These are phyloP conservation scores for Flaveria linearis DNA, from an alignment of 129 eudicot species.

Conservation along the genomic window DNA sequence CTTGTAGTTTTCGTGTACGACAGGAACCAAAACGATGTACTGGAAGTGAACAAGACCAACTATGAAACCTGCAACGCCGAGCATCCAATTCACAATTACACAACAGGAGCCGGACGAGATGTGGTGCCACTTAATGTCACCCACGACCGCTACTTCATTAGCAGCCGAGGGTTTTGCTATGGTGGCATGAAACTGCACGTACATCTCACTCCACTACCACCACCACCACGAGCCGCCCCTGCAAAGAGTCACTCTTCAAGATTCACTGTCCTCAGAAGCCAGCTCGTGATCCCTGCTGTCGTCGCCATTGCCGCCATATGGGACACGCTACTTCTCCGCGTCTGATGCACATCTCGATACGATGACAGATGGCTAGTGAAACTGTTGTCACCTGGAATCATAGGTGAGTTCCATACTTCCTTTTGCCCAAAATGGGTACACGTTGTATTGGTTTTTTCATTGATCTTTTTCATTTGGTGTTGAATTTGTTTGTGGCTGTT, in stretches of 20 bases:
- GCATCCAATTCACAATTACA: slow-evolving; percentile 73
- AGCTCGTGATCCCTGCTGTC: slow-evolving; percentile 57
- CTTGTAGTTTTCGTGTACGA: slow-evolving; percentile 78
- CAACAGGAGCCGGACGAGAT: slow-evolving; percentile 89
- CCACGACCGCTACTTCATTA: slow-evolving; percentile 66
- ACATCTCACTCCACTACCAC: slow-evolving; percentile 54
- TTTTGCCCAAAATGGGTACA: slow-evolving; percentile 36
- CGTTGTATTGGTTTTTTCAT: slow-evolving; percentile 18
- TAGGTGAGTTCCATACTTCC: too few species aligned
- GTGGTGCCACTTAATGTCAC: slow-evolving; percentile 75
- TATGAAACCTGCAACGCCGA: slow-evolving; percentile 76
- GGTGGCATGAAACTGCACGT: slow-evolving; percentile 81
- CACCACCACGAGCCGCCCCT: slow-evolving; percentile 66
- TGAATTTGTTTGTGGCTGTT: slow-evolving; percentile 29
- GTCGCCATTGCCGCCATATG: slow-evolving; percentile 67
- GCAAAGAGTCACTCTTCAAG: slow-evolving; percentile 42
- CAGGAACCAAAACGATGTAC: slow-evolving; percentile 68
- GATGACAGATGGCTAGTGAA: neutral
- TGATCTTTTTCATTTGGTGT: slow-evolving; percentile 7
- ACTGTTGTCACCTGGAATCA: neutral
- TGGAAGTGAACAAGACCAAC: slow-evolving; percentile 83
- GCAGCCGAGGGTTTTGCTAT: slow-evolving; percentile 81
- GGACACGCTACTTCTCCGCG: slow-evolving; percentile 53
- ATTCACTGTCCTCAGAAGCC: slow-evolving; percentile 42
- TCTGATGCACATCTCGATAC: slow-evolving; percentile 28